These are phyloP conservation scores for Diplodia sapinea DNA, from an alignment of 2,329 filamentous ascomycete species.

Conservation along the genomic window DNA sequence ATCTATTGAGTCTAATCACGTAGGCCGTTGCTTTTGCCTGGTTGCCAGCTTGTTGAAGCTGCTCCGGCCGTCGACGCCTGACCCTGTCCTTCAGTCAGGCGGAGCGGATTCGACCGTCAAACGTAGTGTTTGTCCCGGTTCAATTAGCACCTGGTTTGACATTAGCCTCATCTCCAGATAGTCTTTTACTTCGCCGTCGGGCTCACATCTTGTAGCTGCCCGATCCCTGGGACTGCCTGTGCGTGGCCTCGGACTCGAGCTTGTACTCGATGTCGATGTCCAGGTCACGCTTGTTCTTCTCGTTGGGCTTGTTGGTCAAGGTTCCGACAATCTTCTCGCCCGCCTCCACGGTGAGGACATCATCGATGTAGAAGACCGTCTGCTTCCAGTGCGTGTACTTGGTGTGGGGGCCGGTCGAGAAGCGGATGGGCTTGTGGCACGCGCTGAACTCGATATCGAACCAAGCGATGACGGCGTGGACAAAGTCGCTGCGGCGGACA, in stretches of 20 bases:
- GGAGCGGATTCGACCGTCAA: constrained; percentile 22
- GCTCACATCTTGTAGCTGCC: constrained; percentile 76
- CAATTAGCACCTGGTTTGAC: constrained; percentile 21
- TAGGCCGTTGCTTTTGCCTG: constrained; percentile 15
- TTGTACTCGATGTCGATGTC: constrained; percentile 88
- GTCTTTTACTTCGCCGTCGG: background rate
- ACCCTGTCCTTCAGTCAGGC: constrained; percentile 8
- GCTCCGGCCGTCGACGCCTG: constrained; percentile 13
- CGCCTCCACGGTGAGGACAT: constrained; percentile 88
- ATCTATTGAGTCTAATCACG: constrained; percentile 29
- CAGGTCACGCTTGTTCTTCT: constrained; percentile 91
- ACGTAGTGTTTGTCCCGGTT: constrained; percentile 6
- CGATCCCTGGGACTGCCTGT: constrained; percentile 69
- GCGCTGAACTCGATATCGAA: constrained; percentile 99
- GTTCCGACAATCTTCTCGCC: constrained; percentile 78
- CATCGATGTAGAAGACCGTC: constrained; percentile 96
- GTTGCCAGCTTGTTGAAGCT: constrained; percentile 23
- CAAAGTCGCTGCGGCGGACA: constrained; percentile 86
- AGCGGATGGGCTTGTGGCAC: constrained; percentile 96
- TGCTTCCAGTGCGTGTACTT: constrained; percentile 99
- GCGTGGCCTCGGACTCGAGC: constrained; percentile 76
- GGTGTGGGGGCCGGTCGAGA: constrained; percentile 95
- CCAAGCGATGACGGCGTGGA: constrained; percentile 96
- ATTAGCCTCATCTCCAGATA: background rate
- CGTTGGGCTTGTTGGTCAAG: constrained; percentile 84